Evolutionary conservation across 2,329 filamentous ascomycete species (phyloP).

Genomic region (Fusarium vanettenii): DNA sequence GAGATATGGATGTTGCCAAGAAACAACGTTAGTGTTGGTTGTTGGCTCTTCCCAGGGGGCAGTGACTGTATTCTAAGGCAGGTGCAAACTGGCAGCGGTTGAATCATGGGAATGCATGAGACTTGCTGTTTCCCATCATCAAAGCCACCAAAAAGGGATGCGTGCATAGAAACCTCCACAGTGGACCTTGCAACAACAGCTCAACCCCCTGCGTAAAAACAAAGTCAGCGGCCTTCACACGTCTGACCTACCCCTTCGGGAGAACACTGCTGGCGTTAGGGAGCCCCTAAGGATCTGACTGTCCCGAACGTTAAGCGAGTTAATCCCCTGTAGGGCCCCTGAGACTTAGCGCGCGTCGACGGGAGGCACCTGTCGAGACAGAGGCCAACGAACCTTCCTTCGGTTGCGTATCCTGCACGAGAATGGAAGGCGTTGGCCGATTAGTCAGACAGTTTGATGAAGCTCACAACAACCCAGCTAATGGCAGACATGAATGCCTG

Average conservation of each 20-base stretch:
- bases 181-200: slow-evolving; percentile 1
- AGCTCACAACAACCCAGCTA: not conserved
- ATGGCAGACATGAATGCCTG: not conserved
- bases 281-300: slow-evolving; percentile 8
- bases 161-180: slow-evolving; percentile 28
- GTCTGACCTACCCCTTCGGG: slow-evolving; percentile 22
- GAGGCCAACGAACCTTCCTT: not conserved
- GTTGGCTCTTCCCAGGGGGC: not conserved
- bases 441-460: slow-evolving; percentile 1
- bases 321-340: slow-evolving; percentile 16
- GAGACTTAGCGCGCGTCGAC: slow-evolving; percentile 6
- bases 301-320: slow-evolving; percentile 30
- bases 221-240: slow-evolving; percentile 2
- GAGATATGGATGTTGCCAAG: not conserved
- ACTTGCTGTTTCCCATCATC: slow-evolving; percentile 33
- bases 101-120: slow-evolving; percentile 34
- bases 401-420: slow-evolving; percentile 4
- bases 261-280: slow-evolving; percentile 6
- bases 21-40: not conserved
- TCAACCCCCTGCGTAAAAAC: slow-evolving; percentile 1
- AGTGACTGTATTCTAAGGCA: not conserved
- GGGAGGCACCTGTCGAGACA: not conserved
- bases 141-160: slow-evolving; percentile 29
- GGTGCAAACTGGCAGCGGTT: slow-evolving; percentile 9
- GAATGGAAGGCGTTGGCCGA: slow-evolving; percentile 1